Base-by-base conservation (phyloP, 2,329 filamentous ascomycete species). In the Coniochaeta hoffmannii region DNA sequence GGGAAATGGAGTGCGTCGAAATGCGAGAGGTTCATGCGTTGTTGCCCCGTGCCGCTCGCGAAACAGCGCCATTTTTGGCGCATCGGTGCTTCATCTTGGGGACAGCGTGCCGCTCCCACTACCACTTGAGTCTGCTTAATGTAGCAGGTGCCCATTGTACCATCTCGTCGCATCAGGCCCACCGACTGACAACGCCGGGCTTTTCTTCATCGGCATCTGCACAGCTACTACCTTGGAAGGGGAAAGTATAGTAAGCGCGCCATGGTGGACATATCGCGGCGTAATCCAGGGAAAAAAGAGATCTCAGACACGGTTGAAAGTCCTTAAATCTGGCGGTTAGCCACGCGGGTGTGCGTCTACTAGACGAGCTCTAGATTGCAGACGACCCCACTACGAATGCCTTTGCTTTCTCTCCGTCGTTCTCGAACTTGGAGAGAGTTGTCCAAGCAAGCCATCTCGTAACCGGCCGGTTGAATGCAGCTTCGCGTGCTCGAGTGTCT, bases 311-410 rank as follows among this genome's bases (percentile, higher is more conserved):
- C 50, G 50, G 24, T 38, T 19, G 28, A 31, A n/a, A 12, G 31
- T 38, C 50, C 50, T 53, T 53, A 36, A 41, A 53, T 53, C 50
- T 53, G 50, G 50, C 50, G 50, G 50, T 38, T 53, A 53, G 34
- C 32, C 50, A 53, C 31, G 34, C 50, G 50, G 22, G 41, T 28
- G 41, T 46, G 41, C 41, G 41, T 46, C 41, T 46, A 28, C 41
- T 46, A 46, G n/a, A n/a, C n/a, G n/a, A n/a, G n/a, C n/a, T n/a
- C n/a, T n/a, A n/a, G 41, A 46, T 46, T 46, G 41, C 22, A 46
- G 24, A 28, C 22, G 12, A 46, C 41, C 11, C 41, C 41, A 46
- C 41, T n/a, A 46, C n/a, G n/a, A n/a, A 26, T 7, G 11, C 12
- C 41, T n/a, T n/a, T n/a, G n/a, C 14, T n/a, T 28, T 28, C n/a